Evolutionary conservation across 2,329 filamentous ascomycete species (phyloP).

Genomic region (Trichoderma sp.): DNA sequence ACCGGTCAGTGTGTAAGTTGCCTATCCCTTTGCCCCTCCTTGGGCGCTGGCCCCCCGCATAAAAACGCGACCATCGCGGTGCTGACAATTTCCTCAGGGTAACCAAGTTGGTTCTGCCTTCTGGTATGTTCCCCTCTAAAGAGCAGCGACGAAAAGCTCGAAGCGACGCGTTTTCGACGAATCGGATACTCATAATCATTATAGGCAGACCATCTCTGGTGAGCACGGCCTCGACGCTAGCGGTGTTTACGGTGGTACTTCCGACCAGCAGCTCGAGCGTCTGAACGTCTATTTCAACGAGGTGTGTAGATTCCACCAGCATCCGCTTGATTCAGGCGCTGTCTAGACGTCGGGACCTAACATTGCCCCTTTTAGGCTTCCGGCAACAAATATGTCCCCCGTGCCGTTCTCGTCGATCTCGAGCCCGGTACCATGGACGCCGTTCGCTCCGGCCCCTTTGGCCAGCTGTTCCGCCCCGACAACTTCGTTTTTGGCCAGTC

Average conservation of each 20-base stretch:
- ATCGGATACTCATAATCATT: constrained; percentile 6
- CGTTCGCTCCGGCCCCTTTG: constrained; percentile 95
- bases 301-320: constrained; percentile 37
- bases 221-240: constrained; percentile 96
- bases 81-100: constrained; percentile 62
- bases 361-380: constrained; percentile 62
- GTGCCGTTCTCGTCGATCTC: constrained; percentile 97
- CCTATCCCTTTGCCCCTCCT: constrained; percentile 26
- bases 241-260: constrained; percentile 97
- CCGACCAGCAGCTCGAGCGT: constrained; percentile 97
- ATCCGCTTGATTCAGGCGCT: not conserved
- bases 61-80: constrained; percentile 23
- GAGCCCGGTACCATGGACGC: constrained; percentile 99
- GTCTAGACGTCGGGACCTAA: not conserved
- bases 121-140: constrained; percentile 42
- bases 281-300: constrained; percentile 99
- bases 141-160: not conserved
- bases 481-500: constrained; percentile 99
- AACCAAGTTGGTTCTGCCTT: constrained; percentile 99
- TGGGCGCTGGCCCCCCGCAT: constrained; percentile 8
- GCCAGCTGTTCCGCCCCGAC: constrained; percentile 98
- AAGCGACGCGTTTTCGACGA: constrained; percentile 6
- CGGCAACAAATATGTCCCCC: constrained; percentile 98
- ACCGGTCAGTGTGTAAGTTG: constrained; percentile 94
- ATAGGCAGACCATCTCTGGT: constrained; percentile 75